Base-by-base conservation (phyloP, 73 alveolate genomes). In the Paraurostyla sp. region DNA sequence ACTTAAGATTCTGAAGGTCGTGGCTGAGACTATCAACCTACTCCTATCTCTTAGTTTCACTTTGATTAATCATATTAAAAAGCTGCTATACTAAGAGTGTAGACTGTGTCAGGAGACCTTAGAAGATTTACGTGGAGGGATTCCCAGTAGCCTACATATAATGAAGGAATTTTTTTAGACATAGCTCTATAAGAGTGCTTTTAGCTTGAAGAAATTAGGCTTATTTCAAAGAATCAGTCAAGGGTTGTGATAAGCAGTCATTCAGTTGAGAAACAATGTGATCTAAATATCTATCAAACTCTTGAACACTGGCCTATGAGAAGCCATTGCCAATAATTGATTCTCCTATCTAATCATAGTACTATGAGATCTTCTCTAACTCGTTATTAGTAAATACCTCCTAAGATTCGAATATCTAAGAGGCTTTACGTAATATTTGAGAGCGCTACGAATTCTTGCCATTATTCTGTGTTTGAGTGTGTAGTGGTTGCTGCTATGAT, bases 161-260 rank as follows among this genome's bases (percentile, higher is more conserved):
- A 43, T 48, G 7, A 45, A 11, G 35, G 9, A 73, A 7, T 50
- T 73, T 73, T 48, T 73, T 45, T 32, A 73, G 71, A 29, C 87
- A 73, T 9, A 73, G 27, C 46, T 73, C 87, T 1, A 73, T 73
- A 7, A 73, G 36, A 13, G 87, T 18, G 52, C 73, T 48, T 36
- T 73, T 73, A 3, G 87, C 87, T 33, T 73, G n/a, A 6, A 73
- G 36, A 25, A 43, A 73, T 50, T 48, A 45, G 4, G 87, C 68
- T 73, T 73, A 50, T 27, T 73, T 48, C 7, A 20, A 27, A 3
- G 7, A 45, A 18, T 73, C 71, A 16, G 71, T 0, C 27, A 48
- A 43, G 3, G 43, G 48, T 23, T 73, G 3, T n/a, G 71, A 2
- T 23, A 45, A 30, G 9, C 15, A 30, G 4, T 30, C 50, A 40